Evolutionary conservation across 768 basidiomycete species (phyloP).

Genomic region (Hygrocybe punicea): DNA sequence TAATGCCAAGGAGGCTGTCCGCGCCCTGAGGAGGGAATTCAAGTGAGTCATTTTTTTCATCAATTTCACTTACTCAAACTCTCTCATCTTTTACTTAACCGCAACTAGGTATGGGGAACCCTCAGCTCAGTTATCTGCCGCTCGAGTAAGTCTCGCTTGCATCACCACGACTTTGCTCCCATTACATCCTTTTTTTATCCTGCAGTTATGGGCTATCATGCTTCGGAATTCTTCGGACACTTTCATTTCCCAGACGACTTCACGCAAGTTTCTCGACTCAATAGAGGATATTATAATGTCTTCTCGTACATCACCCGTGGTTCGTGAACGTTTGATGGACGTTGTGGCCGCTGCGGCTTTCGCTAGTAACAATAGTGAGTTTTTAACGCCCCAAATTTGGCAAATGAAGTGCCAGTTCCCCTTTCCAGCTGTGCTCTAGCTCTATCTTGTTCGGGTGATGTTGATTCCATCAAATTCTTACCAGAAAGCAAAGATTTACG

Average conservation of each 20-base stretch:
- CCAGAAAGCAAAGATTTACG: background rate
- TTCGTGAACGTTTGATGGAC: slow-evolving; percentile 73
- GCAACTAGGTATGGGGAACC: slow-evolving; percentile 65
- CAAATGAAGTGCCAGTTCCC: no score
- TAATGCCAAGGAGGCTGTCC: slow-evolving; percentile 80
- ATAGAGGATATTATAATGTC: slow-evolving; percentile 70
- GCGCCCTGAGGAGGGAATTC: slow-evolving; percentile 80
- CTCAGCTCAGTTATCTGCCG: slow-evolving; percentile 70
- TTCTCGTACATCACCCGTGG: slow-evolving; percentile 69
- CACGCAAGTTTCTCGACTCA: slow-evolving; percentile 75
- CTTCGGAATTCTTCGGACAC: slow-evolving; percentile 72
- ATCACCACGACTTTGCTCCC: slow-evolving; percentile 3
- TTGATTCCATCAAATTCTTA: background rate
- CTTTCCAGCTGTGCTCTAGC: background rate
- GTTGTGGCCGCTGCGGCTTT: slow-evolving; percentile 81
- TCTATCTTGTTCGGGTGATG: background rate
- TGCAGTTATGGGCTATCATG: slow-evolving; percentile 86
- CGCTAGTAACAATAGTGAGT: slow-evolving; percentile 51
- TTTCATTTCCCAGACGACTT: slow-evolving; percentile 66
- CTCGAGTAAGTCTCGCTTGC: slow-evolving; percentile 49
- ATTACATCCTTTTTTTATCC: background rate
- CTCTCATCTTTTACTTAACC: background rate
- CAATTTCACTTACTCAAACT: background rate
- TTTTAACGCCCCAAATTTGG: background rate
- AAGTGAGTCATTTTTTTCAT: slow-evolving; percentile 46